phyloP scores from a whole-genome alignment of 805 yeast species.

The Spathaspora passalidarum region DNA sequence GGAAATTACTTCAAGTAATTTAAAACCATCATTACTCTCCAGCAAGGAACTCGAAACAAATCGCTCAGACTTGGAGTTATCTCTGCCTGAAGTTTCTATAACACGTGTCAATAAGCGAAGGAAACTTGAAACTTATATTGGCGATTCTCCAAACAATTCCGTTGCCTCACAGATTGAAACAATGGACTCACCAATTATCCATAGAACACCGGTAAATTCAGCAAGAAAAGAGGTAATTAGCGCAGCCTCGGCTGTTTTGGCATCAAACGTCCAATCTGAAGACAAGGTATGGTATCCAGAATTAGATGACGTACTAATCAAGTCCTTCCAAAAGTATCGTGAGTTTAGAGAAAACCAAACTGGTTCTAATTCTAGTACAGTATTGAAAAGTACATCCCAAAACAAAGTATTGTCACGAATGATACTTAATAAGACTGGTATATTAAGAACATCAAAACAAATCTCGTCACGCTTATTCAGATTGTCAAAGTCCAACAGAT shows the following conservation, averaged over 20 bases:
- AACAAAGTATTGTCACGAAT: conserved; percentile 40
- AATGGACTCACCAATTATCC: conserved; percentile 23
- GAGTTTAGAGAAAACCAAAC: conserved; percentile 26
- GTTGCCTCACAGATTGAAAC: conserved; percentile 35
- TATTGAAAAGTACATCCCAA: conserved; percentile 33
- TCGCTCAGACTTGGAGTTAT: neutral
- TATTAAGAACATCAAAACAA: conserved; percentile 35
- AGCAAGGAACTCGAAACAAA: neutral
- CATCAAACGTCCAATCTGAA: conserved; percentile 4
- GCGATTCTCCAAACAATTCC: conserved; percentile 32
- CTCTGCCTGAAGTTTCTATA: neutral
- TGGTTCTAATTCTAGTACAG: conserved; percentile 16
- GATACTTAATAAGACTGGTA: conserved; percentile 35
- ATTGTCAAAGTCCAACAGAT: conserved; percentile 22
- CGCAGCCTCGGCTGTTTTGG: neutral
- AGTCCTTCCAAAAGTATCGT: conserved; percentile 33
- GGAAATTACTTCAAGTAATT: neutral
- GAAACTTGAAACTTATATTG: conserved; percentile 11
- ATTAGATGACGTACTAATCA: conserved; percentile 33
- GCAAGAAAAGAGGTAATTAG: conserved; percentile 8
- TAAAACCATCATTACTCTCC: neutral
- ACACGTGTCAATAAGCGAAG: conserved; percentile 11
- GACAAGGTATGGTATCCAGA: conserved; percentile 34
- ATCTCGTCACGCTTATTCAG: conserved; percentile 30
- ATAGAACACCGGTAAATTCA: neutral